Evolutionary conservation across 2,329 filamentous ascomycete species (phyloP).

Genomic region (Colletotrichum tabaci): DNA sequence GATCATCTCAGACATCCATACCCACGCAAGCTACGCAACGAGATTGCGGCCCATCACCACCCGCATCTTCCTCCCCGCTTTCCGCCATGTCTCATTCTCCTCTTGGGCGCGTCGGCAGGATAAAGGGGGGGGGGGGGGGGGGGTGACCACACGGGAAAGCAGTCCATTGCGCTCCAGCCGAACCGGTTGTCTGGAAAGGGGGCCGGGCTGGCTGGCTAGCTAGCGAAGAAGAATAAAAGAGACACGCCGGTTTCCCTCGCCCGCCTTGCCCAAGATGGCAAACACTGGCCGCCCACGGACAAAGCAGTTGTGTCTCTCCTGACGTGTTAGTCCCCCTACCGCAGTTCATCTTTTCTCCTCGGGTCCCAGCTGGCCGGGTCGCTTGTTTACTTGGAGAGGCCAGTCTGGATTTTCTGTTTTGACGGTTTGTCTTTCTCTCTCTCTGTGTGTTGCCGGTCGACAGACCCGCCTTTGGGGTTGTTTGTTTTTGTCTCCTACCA

Average conservation of each 20-base stretch:
- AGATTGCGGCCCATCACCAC: conserved; percentile 14
- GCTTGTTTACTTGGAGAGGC: conserved; percentile 4
- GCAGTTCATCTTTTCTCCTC: conserved; percentile 9
- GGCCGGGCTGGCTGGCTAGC: not conserved
- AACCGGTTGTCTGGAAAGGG: conserved; percentile 34
- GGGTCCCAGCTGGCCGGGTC: conserved; percentile 33
- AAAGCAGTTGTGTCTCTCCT: conserved; percentile 40
- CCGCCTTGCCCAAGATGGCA: conserved; percentile 18
- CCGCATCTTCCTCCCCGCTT: conserved; percentile 12
- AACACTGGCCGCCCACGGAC: conserved; percentile 21
- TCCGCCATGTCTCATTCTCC: conserved; percentile 37
- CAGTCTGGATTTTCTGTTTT: conserved; percentile 25
- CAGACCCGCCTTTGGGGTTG: conserved; percentile 2
- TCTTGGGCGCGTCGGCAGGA: conserved; percentile 16
- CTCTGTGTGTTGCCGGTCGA: not conserved
- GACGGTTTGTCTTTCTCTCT: conserved; percentile 19
- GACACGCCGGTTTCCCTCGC: not conserved
- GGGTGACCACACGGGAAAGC: not conserved
- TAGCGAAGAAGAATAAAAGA: not conserved
- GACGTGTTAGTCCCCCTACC: conserved; percentile 34
- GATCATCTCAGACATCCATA: conserved; percentile 4
- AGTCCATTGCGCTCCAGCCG: not conserved
- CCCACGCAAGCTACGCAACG: conserved; percentile 10
- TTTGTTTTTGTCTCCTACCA: conserved; percentile 32
- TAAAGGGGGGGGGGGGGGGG: conserved; percentile 14